Percentiles rank a stretch among this genome's conserved stretches.
These are phyloP conservation scores for Drechslera avenae DNA, from an alignment of 2,329 filamentous ascomycete species.

Conservation along the genomic window DNA sequence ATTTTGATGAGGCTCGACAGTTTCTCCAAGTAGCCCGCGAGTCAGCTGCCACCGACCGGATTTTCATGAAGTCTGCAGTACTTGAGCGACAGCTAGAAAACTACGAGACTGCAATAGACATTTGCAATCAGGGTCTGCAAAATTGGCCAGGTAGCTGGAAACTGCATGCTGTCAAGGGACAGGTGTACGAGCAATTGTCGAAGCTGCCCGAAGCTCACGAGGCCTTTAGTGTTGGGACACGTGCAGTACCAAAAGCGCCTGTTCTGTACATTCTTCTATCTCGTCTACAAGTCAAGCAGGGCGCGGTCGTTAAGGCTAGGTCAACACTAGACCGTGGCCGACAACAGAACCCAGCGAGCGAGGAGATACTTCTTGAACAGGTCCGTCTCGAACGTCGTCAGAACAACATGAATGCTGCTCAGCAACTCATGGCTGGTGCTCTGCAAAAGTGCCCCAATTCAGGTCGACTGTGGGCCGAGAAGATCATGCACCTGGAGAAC, in stretches of 20 bases:
- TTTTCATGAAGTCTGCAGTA: constrained; percentile 95
- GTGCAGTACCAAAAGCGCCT: constrained; percentile 82
- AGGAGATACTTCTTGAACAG: constrained; percentile 90
- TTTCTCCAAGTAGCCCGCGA: constrained; percentile 82
- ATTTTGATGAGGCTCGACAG: constrained; percentile 79
- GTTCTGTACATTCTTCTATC: constrained; percentile 89
- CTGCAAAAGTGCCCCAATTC: constrained; percentile 88
- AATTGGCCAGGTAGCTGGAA: constrained; percentile 85
- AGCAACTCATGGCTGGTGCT: constrained; percentile 90
- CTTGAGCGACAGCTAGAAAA: constrained; percentile 88
- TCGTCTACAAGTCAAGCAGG: constrained; percentile 82
- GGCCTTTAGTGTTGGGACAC: constrained; percentile 85
- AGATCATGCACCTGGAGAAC: constrained; percentile 91
- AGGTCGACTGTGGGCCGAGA: constrained; percentile 89
- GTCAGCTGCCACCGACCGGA: constrained; percentile 90
- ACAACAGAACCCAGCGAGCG: constrained; percentile 81
- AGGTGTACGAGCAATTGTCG: constrained; percentile 86
- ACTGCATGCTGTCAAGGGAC: constrained; percentile 98
- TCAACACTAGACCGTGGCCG: constrained; percentile 91
- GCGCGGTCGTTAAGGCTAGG: constrained; percentile 86
- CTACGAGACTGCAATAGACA: constrained; percentile 78
- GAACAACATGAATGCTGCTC: constrained; percentile 81
- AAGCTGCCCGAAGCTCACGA: constrained; percentile 85
- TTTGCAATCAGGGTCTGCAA: constrained; percentile 84
- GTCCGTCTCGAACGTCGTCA: constrained; percentile 89